Percentiles rank a stretch among this genome's conserved stretches.
These are phyloP conservation scores for Fraxinus latifolia DNA, from an alignment of 305 asterid species.

Conservation along the genomic window DNA sequence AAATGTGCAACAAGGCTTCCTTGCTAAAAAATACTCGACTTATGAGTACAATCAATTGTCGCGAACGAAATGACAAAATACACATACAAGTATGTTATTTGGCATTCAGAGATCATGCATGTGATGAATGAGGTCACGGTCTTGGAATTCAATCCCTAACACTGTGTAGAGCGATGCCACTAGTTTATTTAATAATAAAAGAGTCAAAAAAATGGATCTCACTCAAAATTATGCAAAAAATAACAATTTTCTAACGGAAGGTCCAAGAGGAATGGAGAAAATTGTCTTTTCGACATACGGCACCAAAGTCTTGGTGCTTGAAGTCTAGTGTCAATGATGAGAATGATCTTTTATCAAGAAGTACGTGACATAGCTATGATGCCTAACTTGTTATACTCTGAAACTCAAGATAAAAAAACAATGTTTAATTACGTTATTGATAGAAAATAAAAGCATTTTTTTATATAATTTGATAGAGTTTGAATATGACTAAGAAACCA, in stretches of 20 bases:
- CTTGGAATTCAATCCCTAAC: not conserved
- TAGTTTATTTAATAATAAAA: not conserved
- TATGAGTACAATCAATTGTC: not conserved
- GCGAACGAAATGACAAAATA: not conserved
- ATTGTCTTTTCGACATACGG: not conserved
- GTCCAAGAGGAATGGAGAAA: not conserved
- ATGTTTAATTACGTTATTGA: not conserved
- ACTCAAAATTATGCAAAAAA: not conserved
- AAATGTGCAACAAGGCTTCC: not conserved
- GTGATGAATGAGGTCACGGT: not conserved
- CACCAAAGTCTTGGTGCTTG: not conserved
- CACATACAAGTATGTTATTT: not conserved
- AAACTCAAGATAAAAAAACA: not conserved
- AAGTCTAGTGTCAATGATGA: not conserved
- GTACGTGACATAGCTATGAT: not conserved
- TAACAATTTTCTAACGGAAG: not conserved
- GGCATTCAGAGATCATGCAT: not conserved
- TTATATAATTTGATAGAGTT: not conserved
- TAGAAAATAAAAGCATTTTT: not conserved
- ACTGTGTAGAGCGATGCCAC: not conserved
- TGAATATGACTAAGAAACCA: not conserved
- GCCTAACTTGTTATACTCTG: not conserved
- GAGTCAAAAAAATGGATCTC: not conserved
- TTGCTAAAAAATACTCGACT: not conserved
- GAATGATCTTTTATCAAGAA: not conserved